Evolutionary conservation across 164 flowering plant species (phyloP).

Genomic region (Tinospora cordifolia): DNA sequence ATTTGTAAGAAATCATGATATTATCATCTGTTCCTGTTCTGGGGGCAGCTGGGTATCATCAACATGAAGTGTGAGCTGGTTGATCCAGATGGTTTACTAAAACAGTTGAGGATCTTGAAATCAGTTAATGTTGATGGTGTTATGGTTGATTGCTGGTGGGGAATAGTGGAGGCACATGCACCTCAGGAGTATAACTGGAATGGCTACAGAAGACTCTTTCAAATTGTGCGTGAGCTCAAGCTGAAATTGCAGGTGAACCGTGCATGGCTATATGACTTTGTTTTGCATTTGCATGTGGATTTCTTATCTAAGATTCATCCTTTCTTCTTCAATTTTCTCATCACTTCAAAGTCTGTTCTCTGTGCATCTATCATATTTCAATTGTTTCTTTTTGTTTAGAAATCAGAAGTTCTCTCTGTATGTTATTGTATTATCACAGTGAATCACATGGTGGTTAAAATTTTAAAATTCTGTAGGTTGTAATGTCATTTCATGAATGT

Average conservation of each 20-base stretch:
- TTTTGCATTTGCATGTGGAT: background rate
- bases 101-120: constrained; percentile 73
- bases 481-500: constrained; percentile 97
- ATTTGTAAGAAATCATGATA: background rate
- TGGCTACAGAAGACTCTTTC: constrained; percentile 75
- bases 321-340: background rate
- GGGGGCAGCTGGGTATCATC: constrained; percentile 68
- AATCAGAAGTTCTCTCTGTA: background rate
- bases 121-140: constrained; percentile 78
- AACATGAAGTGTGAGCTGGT: constrained; percentile 78
- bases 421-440: background rate
- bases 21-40: background rate
- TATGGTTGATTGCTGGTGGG: constrained; percentile 98
- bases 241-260: constrained; percentile 70
- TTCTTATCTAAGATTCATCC: background rate
- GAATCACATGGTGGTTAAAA: constrained; percentile 10
- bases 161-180: constrained; percentile 72
- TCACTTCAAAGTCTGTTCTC: background rate
- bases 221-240: constrained; percentile 69
- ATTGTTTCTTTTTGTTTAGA: background rate
- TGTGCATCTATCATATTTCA: background rate
- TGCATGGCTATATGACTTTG: background rate
- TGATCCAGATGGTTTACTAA: constrained; percentile 70
- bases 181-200: constrained; percentile 80
- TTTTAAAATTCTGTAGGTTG: constrained; percentile 50